phyloP scores from a whole-genome alignment of 2,329 filamentous ascomycete species.

The Hypoxylon sp. region DNA sequence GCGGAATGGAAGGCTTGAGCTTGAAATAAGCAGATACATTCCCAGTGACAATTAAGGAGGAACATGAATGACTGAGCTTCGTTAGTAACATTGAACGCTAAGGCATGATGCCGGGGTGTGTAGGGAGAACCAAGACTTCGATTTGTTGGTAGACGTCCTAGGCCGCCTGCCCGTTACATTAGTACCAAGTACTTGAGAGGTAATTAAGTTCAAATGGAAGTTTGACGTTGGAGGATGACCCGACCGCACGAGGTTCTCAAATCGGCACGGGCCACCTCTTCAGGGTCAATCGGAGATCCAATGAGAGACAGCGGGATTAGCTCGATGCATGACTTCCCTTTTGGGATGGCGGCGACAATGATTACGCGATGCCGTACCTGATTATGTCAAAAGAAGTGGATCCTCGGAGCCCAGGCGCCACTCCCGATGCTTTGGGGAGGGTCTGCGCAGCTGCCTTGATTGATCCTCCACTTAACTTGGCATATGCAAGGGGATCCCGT shows the following conservation, averaged over 20 bases:
- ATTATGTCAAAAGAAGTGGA: conserved; percentile 42
- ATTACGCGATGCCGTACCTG: conserved; percentile 45
- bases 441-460: conserved; percentile 14
- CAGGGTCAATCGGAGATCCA: conserved; percentile 39
- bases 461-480: conserved; percentile 38
- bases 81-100: conserved; percentile 2
- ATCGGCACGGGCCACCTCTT: conserved; percentile 43
- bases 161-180: conserved; percentile 20
- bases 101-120: conserved; percentile 14
- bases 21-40: conserved; percentile 16
- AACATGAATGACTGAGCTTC: conserved; percentile 1
- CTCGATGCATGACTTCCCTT: conserved; percentile 35
- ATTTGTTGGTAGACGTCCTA: conserved; percentile 27
- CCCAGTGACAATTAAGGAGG: conserved; percentile 1
- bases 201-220: conserved; percentile 33
- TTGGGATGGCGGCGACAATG: conserved; percentile 36
- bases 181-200: conserved; percentile 21
- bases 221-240: conserved; percentile 43
- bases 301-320: conserved; percentile 39
- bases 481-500: conserved; percentile 43
- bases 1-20: conserved; percentile 6
- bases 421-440: conserved; percentile 42
- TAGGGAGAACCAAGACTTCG: conserved; percentile 20
- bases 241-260: conserved; percentile 39
- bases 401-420: conserved; percentile 38